These are phyloP conservation scores for Echium plantagineum DNA, from an alignment of 257 asterid species.

Conservation along the genomic window DNA sequence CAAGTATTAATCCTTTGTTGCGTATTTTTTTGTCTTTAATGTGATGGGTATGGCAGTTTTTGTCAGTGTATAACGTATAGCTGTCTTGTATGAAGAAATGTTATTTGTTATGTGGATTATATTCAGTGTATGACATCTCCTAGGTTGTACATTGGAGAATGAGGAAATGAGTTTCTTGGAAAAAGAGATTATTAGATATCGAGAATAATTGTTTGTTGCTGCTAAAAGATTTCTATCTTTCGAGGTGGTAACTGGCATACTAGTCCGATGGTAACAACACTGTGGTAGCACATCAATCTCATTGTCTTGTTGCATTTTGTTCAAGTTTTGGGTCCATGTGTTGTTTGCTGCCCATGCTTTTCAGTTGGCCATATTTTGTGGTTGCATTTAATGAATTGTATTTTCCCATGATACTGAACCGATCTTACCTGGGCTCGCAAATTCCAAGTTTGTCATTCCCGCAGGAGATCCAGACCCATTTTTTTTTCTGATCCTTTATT, in stretches of 20 bases:
- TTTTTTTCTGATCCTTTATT: too few species aligned
- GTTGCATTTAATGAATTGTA: constrained; percentile 28
- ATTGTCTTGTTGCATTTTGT: constrained; percentile 18
- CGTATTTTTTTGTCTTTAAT: too few species aligned
- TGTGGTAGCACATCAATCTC: constrained; percentile 11
- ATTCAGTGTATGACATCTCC: too few species aligned
- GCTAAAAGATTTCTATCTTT: too few species aligned
- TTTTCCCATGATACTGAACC: too few species aligned
- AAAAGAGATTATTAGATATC: not conserved
- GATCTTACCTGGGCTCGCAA: too few species aligned
- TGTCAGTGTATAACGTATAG: not conserved
- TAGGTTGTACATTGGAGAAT: not conserved
- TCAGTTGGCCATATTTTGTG: constrained; percentile 46
- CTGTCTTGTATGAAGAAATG: not conserved
- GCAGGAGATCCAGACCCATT: too few species aligned
- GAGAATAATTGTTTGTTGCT: not conserved
- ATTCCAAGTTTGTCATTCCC: too few species aligned
- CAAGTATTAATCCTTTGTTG: not conserved
- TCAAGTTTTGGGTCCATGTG: constrained; percentile 31
- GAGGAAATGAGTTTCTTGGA: not conserved
- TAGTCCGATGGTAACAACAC: constrained; percentile 21
- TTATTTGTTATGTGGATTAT: not conserved
- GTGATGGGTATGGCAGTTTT: not conserved
- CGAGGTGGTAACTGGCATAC: too few species aligned
- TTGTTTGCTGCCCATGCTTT: constrained; percentile 22